Percentiles rank a stretch among this genome's conserved stretches.
These are phyloP conservation scores for Jamesozyma gamospora DNA, from an alignment of 805 yeast species.

Conservation along the genomic window DNA sequence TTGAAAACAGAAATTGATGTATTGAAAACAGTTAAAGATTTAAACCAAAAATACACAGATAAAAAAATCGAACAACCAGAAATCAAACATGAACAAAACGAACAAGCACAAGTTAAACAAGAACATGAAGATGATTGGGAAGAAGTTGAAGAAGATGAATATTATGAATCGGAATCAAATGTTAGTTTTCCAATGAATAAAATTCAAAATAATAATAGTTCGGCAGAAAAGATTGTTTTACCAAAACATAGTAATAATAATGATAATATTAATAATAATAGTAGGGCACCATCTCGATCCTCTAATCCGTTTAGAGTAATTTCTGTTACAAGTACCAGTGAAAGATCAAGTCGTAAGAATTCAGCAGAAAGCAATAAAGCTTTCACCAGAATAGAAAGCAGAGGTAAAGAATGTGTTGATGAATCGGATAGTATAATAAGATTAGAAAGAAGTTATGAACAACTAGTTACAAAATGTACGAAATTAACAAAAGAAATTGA, in stretches of 20 bases:
- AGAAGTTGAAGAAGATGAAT: slow-evolving; percentile 2
- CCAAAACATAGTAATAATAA: slow-evolving; percentile 5
- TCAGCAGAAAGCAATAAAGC: slow-evolving; percentile 3
- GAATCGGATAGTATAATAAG: slow-evolving; percentile 11
- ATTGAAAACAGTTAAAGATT: too few species aligned
- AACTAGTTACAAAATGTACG: slow-evolving; percentile 27
- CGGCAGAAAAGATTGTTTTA: slow-evolving; percentile 5
- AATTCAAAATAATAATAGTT: neutral
- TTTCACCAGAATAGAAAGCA: neutral
- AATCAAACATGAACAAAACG: too few species aligned
- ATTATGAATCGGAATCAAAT: too few species aligned
- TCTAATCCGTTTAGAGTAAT: slow-evolving; percentile 29
- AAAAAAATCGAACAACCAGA: too few species aligned
- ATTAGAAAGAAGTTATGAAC: slow-evolving; percentile 27
- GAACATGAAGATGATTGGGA: slow-evolving; percentile 9
- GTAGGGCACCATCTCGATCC: slow-evolving; percentile 7
- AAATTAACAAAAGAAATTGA: slow-evolving; percentile 33
- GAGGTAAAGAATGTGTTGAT: neutral
- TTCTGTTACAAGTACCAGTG: slow-evolving; percentile 18
- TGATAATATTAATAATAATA: neutral
- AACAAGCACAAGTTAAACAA: too few species aligned
- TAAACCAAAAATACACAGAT: too few species aligned
- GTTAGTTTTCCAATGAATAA: too few species aligned
- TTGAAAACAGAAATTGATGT: too few species aligned
- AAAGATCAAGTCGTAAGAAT: slow-evolving; percentile 10